Evolutionary conservation across 2,329 filamentous ascomycete genomes (phyloP), one percentile per base, ranked within the genome.

Genomic region (Beauveria scarabaeidicola): DNA sequence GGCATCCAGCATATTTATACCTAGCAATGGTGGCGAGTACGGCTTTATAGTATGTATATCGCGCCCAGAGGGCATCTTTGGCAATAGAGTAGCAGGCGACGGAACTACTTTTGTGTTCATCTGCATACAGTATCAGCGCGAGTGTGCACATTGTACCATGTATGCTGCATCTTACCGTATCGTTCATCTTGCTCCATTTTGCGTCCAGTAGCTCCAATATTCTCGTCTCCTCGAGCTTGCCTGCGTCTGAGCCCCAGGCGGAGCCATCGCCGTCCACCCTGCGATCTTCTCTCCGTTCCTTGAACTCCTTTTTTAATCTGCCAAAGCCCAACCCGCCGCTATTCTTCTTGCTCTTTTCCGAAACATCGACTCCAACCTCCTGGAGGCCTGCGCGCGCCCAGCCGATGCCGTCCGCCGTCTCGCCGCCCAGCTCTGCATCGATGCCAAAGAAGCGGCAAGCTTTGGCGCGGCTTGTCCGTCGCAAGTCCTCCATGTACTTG

Each of bases 101-200:
- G 92, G 91, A 36, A 97, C 81, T 1, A 78, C 59, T 70, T 96
- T 91, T 0, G 91, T 87, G 62, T 92, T 90, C 67, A 96, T 87
- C 85, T 93, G 62, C 0, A 11, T 13, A 32, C 21, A 10, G 10
- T 10, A 25, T 47, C 5, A 58, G 46, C 46, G 15, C 40, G 1
- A 15, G 29, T 41, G 52, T 63, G 59, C 67, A 63, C 61, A n/a
- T 7, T 23, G 11, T 1, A 3, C 1, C 2, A 1, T 17, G 5
- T 38, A 6, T 52, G 5, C 10, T 10, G 11, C 1, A 0, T 19
- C 84, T 75, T 75, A 95, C 90, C 19, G 90, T 96, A 72, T 97
- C 91, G 69, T 99, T 99, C 73, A 91, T 85, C 75, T 91, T 94
- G 63, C 84, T 85, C 93, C 94, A 97, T 71, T 96, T 97, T 41